Percentiles rank a stretch among this genome's conserved stretches.
phyloP scores from a whole-genome alignment of 768 basidiomycete genomes.

The Collybia mongolica region DNA sequence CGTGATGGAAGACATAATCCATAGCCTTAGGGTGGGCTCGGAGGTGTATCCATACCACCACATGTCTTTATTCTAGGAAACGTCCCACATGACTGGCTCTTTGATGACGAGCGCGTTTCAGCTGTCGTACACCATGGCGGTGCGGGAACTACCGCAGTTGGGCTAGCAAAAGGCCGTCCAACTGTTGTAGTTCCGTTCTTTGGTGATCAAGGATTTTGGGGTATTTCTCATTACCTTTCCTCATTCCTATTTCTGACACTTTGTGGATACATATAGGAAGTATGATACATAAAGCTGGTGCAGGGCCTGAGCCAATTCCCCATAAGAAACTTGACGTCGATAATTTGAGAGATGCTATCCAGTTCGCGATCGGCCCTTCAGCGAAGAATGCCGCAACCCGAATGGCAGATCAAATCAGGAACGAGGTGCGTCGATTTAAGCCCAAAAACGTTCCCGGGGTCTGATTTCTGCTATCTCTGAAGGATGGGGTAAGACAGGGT shows the following conservation, averaged over 20 bases:
- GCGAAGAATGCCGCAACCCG: constrained; percentile 47
- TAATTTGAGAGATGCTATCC: constrained; percentile 53
- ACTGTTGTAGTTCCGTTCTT: constrained; percentile 68
- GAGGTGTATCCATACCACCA: constrained; percentile 46
- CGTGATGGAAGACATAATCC: not conserved
- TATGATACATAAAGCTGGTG: constrained; percentile 61
- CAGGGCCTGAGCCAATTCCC: constrained; percentile 60
- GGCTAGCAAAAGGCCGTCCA: constrained; percentile 55
- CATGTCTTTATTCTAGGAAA: constrained; percentile 64
- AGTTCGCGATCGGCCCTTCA: constrained; percentile 40
- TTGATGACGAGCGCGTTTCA: constrained; percentile 48
- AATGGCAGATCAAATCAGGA: constrained; percentile 49
- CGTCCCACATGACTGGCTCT: constrained; percentile 71
- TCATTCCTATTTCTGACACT: constrained; percentile 21
- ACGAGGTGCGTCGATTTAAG: constrained; percentile 36
- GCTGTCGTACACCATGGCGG: constrained; percentile 68
- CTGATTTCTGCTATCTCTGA: not conserved
- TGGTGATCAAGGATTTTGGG: constrained; percentile 63
- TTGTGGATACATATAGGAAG: constrained; percentile 35
- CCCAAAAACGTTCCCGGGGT: not conserved
- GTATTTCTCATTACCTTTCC: constrained; percentile 21
- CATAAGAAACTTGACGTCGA: constrained; percentile 47
- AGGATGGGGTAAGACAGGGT: constrained; percentile 48
- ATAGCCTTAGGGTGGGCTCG: constrained; percentile 46
- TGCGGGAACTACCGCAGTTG: constrained; percentile 66